These are phyloP conservation scores for Coemansia sp. DNA, from an alignment of 371 early-diverging fungal genomes.

Conservation along the genomic window DNA sequence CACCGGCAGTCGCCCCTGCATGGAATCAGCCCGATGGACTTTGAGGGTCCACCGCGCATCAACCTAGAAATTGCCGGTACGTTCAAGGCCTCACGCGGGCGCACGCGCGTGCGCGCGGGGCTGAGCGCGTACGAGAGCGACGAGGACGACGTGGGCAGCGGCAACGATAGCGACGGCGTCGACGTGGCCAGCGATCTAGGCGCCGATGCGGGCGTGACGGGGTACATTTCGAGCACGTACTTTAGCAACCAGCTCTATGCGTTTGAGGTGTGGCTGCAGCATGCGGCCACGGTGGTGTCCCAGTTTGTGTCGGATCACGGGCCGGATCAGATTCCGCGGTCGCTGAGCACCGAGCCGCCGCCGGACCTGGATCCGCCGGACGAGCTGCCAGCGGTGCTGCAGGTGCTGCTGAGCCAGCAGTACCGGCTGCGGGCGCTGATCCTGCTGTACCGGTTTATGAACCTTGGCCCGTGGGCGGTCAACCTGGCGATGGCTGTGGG, in stretches of 20 bases:
- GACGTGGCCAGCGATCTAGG: conserved; percentile 11
- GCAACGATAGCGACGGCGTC: conserved; percentile 13
- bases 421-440: conserved; percentile 91
- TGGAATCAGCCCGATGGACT: background rate
- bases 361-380: conserved; percentile 75
- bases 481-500: conserved; percentile 91
- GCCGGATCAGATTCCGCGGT: conserved; percentile 41
- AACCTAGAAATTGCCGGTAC: conserved; percentile 31
- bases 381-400: conserved; percentile 94
- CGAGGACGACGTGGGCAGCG: conserved; percentile 11
- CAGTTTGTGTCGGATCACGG: conserved; percentile 37
- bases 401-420: conserved; percentile 91
- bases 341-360: conserved; percentile 57
- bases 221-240: conserved; percentile 81
- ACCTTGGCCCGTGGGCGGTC: conserved; percentile 95
- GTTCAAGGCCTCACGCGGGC: conserved; percentile 16
- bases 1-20: too few relatives aligned
- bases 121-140: conserved; percentile 25
- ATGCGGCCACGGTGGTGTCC: conserved; percentile 56
- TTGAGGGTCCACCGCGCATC: conserved; percentile 4
- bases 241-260: conserved; percentile 95
- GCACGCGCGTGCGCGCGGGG: conserved; percentile 32
- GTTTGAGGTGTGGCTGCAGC: conserved; percentile 95
- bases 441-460: conserved; percentile 86
- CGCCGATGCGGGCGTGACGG: conserved; percentile 13